phyloP scores from a whole-genome alignment of 2,329 filamentous ascomycete species.

The Cladosporium austrohemisphaericum region DNA sequence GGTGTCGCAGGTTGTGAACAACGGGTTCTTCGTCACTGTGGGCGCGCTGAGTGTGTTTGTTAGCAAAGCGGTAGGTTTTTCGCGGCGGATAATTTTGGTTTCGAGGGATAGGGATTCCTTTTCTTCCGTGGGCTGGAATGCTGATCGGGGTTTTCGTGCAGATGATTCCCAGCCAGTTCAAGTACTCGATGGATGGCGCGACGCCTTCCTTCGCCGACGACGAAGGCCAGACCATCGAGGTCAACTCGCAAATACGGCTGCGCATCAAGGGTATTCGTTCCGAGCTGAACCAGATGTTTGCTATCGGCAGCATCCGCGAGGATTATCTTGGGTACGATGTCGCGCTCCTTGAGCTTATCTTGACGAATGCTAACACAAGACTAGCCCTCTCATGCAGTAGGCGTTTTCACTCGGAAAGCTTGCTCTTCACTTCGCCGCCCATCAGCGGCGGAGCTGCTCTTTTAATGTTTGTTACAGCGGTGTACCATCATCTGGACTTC shows the following conservation, averaged over 20 bases:
- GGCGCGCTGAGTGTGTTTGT: constrained; percentile 77
- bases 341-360: neutral
- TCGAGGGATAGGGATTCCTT: neutral
- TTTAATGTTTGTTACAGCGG: constrained; percentile 6
- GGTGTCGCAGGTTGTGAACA: constrained; percentile 83
- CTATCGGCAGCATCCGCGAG: constrained; percentile 94
- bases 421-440: neutral
- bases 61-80: constrained; percentile 73
- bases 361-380: neutral
- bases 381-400: constrained; percentile 13
- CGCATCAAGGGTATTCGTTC: constrained; percentile 92
- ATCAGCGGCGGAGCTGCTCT: neutral
- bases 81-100: constrained; percentile 19
- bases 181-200: constrained; percentile 91
- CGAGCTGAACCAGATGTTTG: constrained; percentile 92
- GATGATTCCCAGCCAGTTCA: constrained; percentile 89
- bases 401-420: neutral
- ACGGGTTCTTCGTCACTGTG: constrained; percentile 85
- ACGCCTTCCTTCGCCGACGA: constrained; percentile 97
- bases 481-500: constrained; percentile 13
- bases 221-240: constrained; percentile 88
- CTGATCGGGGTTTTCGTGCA: constrained; percentile 36
- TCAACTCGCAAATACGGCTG: constrained; percentile 85
- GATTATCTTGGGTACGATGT: constrained; percentile 38
- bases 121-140: neutral